Conservation (phyloP, 148 eudicot genomes). For the Rhododendron mucronatum region DNA sequence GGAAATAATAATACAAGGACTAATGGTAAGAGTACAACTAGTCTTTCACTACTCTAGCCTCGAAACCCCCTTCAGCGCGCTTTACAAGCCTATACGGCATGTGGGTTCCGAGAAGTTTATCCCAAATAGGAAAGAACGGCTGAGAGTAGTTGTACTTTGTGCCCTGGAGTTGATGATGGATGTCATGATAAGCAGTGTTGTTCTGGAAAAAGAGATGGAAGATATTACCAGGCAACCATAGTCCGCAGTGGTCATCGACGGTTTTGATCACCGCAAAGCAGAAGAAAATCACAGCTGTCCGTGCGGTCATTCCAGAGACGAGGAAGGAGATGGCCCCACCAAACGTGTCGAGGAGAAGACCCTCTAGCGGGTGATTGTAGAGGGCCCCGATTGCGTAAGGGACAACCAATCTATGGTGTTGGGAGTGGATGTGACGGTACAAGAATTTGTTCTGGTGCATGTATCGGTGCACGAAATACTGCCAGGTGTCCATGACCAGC, state of each 20-base stretch:
- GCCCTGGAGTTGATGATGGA: conserved; percentile 56
- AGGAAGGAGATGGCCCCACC: conserved; percentile 53
- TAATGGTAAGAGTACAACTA: background rate
- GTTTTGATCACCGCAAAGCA: conserved; percentile 49
- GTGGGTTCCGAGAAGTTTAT: conserved; percentile 46
- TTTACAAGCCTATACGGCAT: conserved; percentile 40
- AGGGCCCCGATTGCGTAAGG: conserved; percentile 54
- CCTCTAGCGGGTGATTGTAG: conserved; percentile 51
- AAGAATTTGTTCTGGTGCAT: conserved; percentile 53
- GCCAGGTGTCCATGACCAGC: conserved; percentile 54
- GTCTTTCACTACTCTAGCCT: conserved; percentile 38
- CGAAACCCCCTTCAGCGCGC: conserved; percentile 44
- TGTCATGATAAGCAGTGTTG: conserved; percentile 51
- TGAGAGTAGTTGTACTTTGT: conserved; percentile 43
- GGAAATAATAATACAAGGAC: background rate
- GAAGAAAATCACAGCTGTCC: conserved; percentile 47
- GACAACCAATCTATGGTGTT: conserved; percentile 43
- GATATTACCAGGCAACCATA: conserved; percentile 49
- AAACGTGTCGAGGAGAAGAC: conserved; percentile 42
- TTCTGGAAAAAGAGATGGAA: conserved; percentile 47
- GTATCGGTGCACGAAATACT: conserved; percentile 49
- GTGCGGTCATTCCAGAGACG: conserved; percentile 48
- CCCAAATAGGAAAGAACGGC: conserved; percentile 52
- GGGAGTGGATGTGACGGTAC: conserved; percentile 48
- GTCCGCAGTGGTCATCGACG: conserved; percentile 54